A percentile compares a stretch with the other conserved stretches of the same genome.
These are phyloP conservation scores for Panellus pusillus DNA, from an alignment of 768 basidiomycete species.

Conservation along the genomic window DNA sequence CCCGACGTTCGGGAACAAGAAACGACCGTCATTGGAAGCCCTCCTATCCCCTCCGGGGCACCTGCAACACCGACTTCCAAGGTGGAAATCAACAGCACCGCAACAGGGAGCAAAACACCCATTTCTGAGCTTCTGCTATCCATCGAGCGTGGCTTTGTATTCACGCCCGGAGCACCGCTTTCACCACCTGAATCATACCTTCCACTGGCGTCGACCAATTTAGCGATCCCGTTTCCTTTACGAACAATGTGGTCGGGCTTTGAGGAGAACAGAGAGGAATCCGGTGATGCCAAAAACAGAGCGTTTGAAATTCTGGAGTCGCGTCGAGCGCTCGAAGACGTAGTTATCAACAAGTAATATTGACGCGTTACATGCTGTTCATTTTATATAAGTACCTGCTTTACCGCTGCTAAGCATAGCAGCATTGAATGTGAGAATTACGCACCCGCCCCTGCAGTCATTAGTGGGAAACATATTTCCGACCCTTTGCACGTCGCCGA, in stretches of 20 bases:
- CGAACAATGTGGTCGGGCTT: conserved; percentile 5
- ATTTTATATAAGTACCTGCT: conserved; percentile 4
- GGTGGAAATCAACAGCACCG: not conserved
- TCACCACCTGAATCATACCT: conserved; percentile 55
- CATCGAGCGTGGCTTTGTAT: conserved; percentile 69
- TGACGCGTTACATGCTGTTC: conserved; percentile 11
- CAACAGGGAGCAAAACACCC: conserved; percentile 45
- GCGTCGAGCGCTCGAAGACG: conserved; percentile 22
- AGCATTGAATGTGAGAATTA: conserved; percentile 1
- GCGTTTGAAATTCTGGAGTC: conserved; percentile 17
- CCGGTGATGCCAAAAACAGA: conserved; percentile 15
- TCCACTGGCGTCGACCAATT: conserved; percentile 4
- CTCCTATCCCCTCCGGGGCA: not conserved
- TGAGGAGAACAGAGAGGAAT: conserved; percentile 7
- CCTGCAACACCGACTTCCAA: not conserved
- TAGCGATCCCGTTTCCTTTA: conserved; percentile 22
- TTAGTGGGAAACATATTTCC: conserved; percentile 81
- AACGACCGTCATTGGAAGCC: not conserved
- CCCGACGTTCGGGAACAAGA: no score
- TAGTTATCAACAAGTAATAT: conserved; percentile 21
- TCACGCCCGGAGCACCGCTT: conserved; percentile 61
- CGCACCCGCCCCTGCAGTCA: conserved; percentile 11
- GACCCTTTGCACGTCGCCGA: conserved; percentile 71
- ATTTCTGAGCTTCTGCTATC: conserved; percentile 64
- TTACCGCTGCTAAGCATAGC: not conserved